Base-by-base conservation (phyloP, 768 basidiomycete genomes). In the Podaxis sp. region DNA sequence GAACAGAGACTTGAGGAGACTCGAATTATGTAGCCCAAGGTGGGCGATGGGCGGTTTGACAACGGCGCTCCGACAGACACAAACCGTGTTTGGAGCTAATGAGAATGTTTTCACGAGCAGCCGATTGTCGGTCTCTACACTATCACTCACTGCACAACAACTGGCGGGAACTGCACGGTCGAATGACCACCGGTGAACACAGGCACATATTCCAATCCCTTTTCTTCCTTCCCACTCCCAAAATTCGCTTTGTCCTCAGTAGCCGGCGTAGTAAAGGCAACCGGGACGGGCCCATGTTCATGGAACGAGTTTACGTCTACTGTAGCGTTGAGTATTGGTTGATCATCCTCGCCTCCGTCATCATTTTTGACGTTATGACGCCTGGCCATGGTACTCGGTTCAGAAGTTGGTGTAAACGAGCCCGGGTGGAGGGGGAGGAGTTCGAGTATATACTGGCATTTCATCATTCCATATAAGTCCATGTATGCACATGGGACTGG, bases 371-470 rank as follows among this genome's bases (percentile, higher is more conserved):
- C 36, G 18, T 54, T 38, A 21, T 23, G 23, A 3, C 13, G 3
- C 1, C 47, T 11, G 25, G 9, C 0, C 23, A 27, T 48, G 23
- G 3, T 11, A 11, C 21, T 27, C 47, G 11, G 25, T 27, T 27
- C 21, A 25, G 21, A 11, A 0, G 47, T 48, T 48, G 21, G 47
- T 10, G 11, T 48, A 5, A 48, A 48, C 0, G 47, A 48, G 7
- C 37, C 11, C 18, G 1, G 37, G n/a, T 27, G 21, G 14, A 57
- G 60, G 10, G 63, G 58, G 28, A 65, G 28, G 6, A 66, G 21
- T 32, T 64, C 61, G 9, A 66, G 55, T 11, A 32, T 38, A 40
- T 68, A 68, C 47, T 48, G 21, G 11, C 32, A 9, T 32, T 32
- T 32, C 32, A 32, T 32, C 32, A 23, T 23, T 4, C 18, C 11